Percentiles rank a stretch among this genome's conserved stretches.
phyloP scores from a whole-genome alignment of 23 red algal genomes.

The Cyanidioschyzon merolae region DNA sequence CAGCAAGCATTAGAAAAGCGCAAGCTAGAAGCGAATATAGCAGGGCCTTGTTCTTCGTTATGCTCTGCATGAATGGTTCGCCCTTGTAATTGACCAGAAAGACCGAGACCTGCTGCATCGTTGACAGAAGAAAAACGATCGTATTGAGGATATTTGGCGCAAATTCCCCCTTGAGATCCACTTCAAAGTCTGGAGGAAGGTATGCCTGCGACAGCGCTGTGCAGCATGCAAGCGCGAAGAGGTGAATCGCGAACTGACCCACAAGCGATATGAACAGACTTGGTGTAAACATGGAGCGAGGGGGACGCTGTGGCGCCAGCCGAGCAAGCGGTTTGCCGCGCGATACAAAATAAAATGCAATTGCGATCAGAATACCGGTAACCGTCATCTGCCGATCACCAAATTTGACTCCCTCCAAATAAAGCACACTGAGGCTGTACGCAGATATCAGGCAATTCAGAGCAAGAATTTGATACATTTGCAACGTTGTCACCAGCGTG shows the following conservation, averaged over 20 bases:
- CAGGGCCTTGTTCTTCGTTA: slow-evolving; percentile 48
- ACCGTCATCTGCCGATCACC: slow-evolving; percentile 95
- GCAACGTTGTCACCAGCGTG: slow-evolving; percentile 83
- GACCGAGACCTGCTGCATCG: slow-evolving; percentile 70
- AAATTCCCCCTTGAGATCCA: slow-evolving; percentile 45
- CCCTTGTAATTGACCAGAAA: slow-evolving; percentile 93
- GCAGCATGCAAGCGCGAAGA: slow-evolving; percentile 34
- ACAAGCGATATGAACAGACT: slow-evolving; percentile 69
- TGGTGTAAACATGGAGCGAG: slow-evolving; percentile 66
- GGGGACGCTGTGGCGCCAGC: slow-evolving; percentile 54
- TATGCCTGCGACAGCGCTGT: slow-evolving; percentile 22
- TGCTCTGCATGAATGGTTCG: slow-evolving; percentile 80
- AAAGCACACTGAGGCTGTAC: slow-evolving; percentile 84
- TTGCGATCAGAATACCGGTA: slow-evolving; percentile 44
- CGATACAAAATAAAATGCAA: slow-evolving; percentile 78
- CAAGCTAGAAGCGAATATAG: slow-evolving; percentile 32
- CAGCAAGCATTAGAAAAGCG: slow-evolving; percentile 24
- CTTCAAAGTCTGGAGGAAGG: slow-evolving; percentile 24
- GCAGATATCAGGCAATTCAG: slow-evolving; percentile 85
- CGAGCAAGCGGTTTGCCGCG: slow-evolving; percentile 69
- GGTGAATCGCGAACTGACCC: slow-evolving; percentile 85
- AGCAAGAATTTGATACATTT: slow-evolving; percentile 99
- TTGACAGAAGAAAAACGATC: slow-evolving; percentile 81
- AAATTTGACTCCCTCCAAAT: slow-evolving; percentile 78
- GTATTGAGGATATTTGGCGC: slow-evolving; percentile 78